Conservation (phyloP, 1,284 basidiomycete genomes). For the Papiliotrema nemorosa region DNA sequence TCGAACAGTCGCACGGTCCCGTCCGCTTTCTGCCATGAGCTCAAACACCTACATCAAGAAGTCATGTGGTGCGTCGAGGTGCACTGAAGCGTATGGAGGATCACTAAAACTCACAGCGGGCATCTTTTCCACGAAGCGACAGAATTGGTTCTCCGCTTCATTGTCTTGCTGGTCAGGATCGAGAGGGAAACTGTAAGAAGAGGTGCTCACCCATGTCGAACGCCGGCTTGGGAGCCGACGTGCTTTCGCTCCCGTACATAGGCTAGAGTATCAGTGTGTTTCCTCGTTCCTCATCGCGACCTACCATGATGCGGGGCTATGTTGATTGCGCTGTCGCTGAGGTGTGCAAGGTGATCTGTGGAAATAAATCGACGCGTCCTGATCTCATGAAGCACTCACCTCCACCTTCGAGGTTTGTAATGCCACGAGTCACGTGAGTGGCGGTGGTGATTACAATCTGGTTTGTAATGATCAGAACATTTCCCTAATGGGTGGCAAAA, state of each 20-base stretch:
- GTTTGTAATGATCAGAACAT: too few species aligned
- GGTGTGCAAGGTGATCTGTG: too few species aligned
- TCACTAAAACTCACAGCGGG: slow-evolving; percentile 50
- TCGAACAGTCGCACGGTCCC: slow-evolving; percentile 78
- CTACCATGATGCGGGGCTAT: too few species aligned
- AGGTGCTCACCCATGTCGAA: slow-evolving; percentile 44
- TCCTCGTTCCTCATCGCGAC: too few species aligned
- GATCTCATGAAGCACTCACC: too few species aligned
- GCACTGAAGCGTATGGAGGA: neutral
- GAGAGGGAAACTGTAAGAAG: neutral
- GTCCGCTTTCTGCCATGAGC: slow-evolving; percentile 46
- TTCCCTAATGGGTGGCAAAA: too few species aligned
- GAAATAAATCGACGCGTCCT: too few species aligned
- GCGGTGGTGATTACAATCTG: too few species aligned
- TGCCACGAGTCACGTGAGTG: too few species aligned
- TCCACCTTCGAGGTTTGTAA: too few species aligned
- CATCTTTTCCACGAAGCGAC: slow-evolving; percentile 66
- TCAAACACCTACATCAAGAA: too few species aligned
- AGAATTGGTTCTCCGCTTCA: slow-evolving; percentile 68
- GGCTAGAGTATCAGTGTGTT: slow-evolving; percentile 21
- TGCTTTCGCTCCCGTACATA: slow-evolving; percentile 48
- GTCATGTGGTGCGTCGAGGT: neutral
- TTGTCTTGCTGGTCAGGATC: slow-evolving; percentile 49
- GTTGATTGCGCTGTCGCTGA: too few species aligned
- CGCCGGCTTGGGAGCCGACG: slow-evolving; percentile 37